A percentile compares a stretch with the other conserved stretches of the same genome.
These are phyloP conservation scores for Apiotrichum siamense DNA, from an alignment of 1,284 basidiomycete species.

Conservation along the genomic window DNA sequence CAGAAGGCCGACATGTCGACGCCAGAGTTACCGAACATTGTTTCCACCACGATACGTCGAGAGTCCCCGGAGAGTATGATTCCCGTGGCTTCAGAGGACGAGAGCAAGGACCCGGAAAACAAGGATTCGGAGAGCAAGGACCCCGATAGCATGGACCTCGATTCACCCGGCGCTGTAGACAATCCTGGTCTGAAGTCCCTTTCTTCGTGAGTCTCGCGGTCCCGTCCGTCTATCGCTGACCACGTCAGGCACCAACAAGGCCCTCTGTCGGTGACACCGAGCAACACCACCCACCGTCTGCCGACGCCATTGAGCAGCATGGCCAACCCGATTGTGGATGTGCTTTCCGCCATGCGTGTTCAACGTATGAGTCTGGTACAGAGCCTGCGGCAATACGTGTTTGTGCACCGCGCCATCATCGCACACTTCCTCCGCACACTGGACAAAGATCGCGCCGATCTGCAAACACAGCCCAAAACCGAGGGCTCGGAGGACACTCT, in stretches of 20 bases:
- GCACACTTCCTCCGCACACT: constrained; percentile 70
- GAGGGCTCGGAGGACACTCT: neutral
- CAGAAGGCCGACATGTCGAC: too few species aligned
- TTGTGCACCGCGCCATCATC: constrained; percentile 77
- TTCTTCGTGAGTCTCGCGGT: too few species aligned
- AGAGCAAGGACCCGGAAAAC: too few species aligned
- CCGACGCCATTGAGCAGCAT: constrained; percentile 56
- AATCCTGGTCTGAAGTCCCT: too few species aligned
- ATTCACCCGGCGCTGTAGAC: neutral
- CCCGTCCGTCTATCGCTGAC: too few species aligned
- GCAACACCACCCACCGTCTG: constrained; percentile 48
- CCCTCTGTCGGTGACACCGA: constrained; percentile 18
- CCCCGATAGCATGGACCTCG: constrained; percentile 2
- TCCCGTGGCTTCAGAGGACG: too few species aligned
- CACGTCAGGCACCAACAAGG: too few species aligned
- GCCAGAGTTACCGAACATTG: too few species aligned
- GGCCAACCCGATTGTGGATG: constrained; percentile 65
- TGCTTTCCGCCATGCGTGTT: constrained; percentile 81
- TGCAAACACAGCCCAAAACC: too few species aligned
- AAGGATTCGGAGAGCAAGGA: too few species aligned
- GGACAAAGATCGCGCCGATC: constrained; percentile 55
- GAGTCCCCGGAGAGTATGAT: too few species aligned
- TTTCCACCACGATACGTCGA: too few species aligned
- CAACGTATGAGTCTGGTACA: constrained; percentile 88
- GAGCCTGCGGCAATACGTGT: constrained; percentile 80